Percentiles rank a stretch among this genome's conserved stretches.
Conservation (phyloP, 2,329 filamentous ascomycete genomes). For the Aspergillus puulaauensis region DNA sequence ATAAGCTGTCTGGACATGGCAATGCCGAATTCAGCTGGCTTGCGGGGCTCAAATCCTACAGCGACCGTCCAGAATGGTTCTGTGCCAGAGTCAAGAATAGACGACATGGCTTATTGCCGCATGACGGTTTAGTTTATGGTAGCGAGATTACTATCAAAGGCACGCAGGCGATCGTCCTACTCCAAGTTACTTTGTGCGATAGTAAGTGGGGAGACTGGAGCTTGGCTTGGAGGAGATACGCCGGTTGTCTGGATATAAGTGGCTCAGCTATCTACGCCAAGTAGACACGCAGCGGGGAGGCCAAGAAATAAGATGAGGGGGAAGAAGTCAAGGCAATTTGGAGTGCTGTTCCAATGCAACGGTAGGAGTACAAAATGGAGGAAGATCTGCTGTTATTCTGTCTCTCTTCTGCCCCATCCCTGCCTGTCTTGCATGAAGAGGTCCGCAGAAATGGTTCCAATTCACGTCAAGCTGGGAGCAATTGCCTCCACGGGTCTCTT, state of each 20-base stretch:
- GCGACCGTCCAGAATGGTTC: neutral
- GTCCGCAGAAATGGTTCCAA: no score
- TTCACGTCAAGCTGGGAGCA: neutral
- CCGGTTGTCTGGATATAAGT: neutral
- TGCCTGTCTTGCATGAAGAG: neutral
- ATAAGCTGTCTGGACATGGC: no score
- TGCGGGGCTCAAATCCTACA: no score
- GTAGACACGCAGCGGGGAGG: neutral
- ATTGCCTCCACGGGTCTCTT: neutral
- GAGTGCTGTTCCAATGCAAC: neutral
- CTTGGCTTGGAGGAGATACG: neutral
- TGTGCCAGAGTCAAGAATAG: neutral
- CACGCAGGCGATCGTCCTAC: neutral
- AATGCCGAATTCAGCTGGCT: no score
- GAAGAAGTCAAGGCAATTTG: neutral
- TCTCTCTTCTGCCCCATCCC: neutral
- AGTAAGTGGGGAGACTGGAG: neutral
- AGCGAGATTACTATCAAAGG: neutral
- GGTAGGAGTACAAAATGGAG: neutral
- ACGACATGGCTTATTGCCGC: neutral
- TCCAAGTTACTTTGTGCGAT: neutral
- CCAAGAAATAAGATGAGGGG: neutral
- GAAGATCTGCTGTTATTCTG: neutral
- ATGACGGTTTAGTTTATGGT: neutral
- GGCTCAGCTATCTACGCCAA: neutral